Conservation (phyloP, 1,284 basidiomycete genomes). For the Ustilago tritici region DNA sequence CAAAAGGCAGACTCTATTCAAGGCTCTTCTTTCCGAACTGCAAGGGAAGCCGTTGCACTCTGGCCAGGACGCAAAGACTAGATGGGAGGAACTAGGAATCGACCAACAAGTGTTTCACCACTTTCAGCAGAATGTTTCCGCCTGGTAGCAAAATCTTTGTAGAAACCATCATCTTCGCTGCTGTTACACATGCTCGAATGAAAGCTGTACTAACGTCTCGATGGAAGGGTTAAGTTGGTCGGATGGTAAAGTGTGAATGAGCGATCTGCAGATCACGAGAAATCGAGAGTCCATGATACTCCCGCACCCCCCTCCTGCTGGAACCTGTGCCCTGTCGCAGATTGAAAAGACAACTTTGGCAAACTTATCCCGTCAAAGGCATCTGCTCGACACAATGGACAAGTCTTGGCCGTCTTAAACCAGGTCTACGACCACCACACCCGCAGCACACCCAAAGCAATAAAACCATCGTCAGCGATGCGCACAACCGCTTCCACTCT, state of each 20-base stretch:
- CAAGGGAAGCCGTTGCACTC: conserved; percentile 17
- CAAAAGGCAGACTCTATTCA: conserved; percentile 6
- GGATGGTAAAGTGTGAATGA: neutral
- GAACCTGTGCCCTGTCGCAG: neutral
- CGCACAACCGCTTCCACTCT: neutral
- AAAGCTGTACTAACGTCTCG: no score
- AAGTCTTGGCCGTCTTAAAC: conserved; percentile 49
- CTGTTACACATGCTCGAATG: no score
- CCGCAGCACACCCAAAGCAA: neutral
- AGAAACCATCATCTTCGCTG: neutral
- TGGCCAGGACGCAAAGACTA: neutral
- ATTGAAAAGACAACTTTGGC: conserved; percentile 25
- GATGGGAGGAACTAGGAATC: conserved; percentile 28
- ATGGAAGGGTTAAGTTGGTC: no score
- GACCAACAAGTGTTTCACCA: conserved; percentile 8
- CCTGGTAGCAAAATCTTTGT: neutral
- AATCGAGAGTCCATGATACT: conserved; percentile 19
- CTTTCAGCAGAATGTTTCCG: conserved; percentile 13
- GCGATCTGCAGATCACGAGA: neutral
- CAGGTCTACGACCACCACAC: conserved; percentile 22
- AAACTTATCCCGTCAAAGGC: conserved; percentile 35
- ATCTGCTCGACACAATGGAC: conserved; percentile 43
- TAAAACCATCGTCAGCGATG: neutral
- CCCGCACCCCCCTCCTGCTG: neutral
- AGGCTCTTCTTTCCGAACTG: conserved; percentile 16